Evolutionary conservation across 352 stramenopile genomes (phyloP).

Genomic region (Peronosclerospora sorghi): DNA sequence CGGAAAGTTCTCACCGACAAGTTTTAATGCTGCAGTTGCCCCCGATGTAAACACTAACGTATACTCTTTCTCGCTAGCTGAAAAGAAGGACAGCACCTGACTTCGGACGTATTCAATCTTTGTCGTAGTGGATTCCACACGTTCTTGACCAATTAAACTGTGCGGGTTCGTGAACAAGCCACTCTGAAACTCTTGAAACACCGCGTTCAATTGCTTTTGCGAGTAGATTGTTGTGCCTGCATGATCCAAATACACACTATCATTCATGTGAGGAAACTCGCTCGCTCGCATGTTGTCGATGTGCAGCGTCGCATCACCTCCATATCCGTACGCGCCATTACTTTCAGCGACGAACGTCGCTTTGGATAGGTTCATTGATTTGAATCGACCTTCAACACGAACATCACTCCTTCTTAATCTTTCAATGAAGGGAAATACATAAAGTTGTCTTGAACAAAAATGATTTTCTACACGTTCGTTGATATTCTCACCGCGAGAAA

Average conservation of each 20-base stretch:
- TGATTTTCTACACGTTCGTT: no score
- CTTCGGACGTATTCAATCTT: no score
- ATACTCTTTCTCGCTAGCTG: conserved; percentile 63
- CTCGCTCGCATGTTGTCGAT: conserved; percentile 32
- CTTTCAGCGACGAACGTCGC: conserved; percentile 17
- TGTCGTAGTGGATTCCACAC: conserved; percentile 30
- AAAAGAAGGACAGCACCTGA: no score
- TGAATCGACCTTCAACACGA: no score
- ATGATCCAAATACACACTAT: conserved; percentile 56
- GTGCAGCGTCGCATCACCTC: conserved; percentile 8
- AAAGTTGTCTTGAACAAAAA: no score
- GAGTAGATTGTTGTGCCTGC: conserved; percentile 76
- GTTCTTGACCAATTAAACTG: conserved; percentile 16
- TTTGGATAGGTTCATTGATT: conserved; percentile 14
- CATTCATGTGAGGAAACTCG: conserved; percentile 37
- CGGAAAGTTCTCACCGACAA: conserved; percentile 74
- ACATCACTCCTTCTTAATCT: no score
- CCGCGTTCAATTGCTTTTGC: conserved; percentile 41
- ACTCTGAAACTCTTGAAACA: conserved; percentile 34
- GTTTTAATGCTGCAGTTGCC: conserved; percentile 67
- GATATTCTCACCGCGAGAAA: no score
- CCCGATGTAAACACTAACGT: conserved; percentile 79
- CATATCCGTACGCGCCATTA: conserved; percentile 25
- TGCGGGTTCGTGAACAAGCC: conserved; percentile 62
- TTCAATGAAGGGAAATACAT: no score